Percentiles rank a stretch among this genome's conserved stretches.
Evolutionary conservation across 1,139 yeast species (phyloP).

Genomic region (Yamadazyma membranifaciens): DNA sequence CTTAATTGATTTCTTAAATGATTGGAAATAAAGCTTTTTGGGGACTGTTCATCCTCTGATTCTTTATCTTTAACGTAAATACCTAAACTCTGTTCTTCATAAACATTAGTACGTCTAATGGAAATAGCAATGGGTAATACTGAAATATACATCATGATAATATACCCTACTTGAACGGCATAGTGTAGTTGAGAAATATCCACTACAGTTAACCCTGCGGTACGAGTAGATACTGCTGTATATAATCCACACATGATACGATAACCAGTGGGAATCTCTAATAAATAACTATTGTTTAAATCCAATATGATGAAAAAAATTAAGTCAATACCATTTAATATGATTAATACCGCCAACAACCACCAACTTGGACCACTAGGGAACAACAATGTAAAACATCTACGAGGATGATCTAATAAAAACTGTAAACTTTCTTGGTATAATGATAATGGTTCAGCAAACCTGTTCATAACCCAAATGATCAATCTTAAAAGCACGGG

Average conservation of each 20-base stretch:
- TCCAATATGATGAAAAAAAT: slow-evolving; percentile 78
- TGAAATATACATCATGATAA: slow-evolving; percentile 97
- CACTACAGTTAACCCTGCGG: slow-evolving; percentile 84
- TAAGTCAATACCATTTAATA: slow-evolving; percentile 74
- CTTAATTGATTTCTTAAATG: slow-evolving; percentile 91
- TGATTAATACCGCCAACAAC: slow-evolving; percentile 72
- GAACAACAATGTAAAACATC: slow-evolving; percentile 89
- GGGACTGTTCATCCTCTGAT: slow-evolving; percentile 32
- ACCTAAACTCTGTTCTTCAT: slow-evolving; percentile 94
- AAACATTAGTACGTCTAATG: slow-evolving; percentile 93
- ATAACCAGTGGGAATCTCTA: slow-evolving; percentile 58
- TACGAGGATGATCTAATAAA: slow-evolving; percentile 90
- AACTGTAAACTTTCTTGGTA: slow-evolving; percentile 79
- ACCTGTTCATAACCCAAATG: slow-evolving; percentile 74
- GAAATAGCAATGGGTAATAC: slow-evolving; percentile 95
- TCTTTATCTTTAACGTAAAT: slow-evolving; percentile 53
- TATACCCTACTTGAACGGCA: slow-evolving; percentile 88
- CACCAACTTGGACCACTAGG: slow-evolving; percentile 97
- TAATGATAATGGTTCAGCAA: slow-evolving; percentile 65
- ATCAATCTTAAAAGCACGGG: slow-evolving; percentile 77
- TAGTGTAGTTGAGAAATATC: slow-evolving; percentile 74
- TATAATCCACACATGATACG: slow-evolving; percentile 78
- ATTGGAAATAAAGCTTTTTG: slow-evolving; percentile 71
- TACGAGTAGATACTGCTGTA: slow-evolving; percentile 90
- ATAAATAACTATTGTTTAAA: slow-evolving; percentile 48